Evolutionary conservation across 2,329 filamentous ascomycete genomes (phyloP).

Genomic region (Fusarium cyanostomum): DNA sequence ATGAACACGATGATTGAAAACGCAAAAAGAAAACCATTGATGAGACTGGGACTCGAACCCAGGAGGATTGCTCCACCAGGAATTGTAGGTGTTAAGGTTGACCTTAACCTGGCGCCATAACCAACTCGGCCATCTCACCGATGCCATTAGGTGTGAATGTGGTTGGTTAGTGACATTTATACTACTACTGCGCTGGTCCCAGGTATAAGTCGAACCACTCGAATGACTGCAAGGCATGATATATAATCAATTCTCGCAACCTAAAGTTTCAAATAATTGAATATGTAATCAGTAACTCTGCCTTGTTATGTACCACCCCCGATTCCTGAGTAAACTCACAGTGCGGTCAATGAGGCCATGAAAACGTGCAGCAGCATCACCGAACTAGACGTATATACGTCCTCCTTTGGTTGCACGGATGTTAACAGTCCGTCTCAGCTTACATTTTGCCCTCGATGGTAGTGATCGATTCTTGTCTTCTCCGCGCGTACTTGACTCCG

Average conservation of each 20-base stretch:
- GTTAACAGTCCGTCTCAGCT: background rate
- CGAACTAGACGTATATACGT: background rate
- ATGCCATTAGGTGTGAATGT: constrained; percentile 2
- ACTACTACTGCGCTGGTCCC: too few species aligned
- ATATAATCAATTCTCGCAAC: too few species aligned
- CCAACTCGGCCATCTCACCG: constrained; percentile 50
- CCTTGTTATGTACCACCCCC: too few species aligned
- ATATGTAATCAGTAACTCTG: too few species aligned
- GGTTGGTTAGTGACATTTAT: fast-evolving
- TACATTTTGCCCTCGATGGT: constrained; percentile 10
- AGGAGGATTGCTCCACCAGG: constrained; percentile 50
- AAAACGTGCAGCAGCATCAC: constrained; percentile 5
- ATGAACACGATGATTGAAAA: background rate
- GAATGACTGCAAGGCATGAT: too few species aligned
- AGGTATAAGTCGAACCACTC: too few species aligned
- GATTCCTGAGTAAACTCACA: too few species aligned
- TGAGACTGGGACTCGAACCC: constrained; percentile 50
- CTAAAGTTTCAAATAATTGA: too few species aligned
- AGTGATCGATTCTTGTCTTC: background rate
- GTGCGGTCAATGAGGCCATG: constrained; percentile 8
- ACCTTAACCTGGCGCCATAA: constrained; percentile 51
- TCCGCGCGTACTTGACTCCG: background rate
- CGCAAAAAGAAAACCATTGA: constrained; percentile 30
- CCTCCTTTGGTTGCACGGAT: background rate
- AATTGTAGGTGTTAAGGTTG: constrained; percentile 40